Conservation (phyloP, 768 basidiomycete species). For the Saitozyma sp. region DNA sequence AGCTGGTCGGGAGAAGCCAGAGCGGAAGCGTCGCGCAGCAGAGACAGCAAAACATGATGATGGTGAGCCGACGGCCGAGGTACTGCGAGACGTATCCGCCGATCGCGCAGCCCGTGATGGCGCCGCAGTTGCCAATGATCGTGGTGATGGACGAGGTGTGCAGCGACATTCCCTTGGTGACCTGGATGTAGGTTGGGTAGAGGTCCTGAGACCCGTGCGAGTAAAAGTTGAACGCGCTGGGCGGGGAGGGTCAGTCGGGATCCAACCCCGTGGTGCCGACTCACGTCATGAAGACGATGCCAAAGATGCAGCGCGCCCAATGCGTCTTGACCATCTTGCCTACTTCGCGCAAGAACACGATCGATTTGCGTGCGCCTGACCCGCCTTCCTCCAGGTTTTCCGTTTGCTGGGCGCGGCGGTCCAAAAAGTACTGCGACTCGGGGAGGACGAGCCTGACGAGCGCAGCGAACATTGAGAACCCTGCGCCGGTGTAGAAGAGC, state of each 20-base stretch:
- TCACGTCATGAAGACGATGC: conserved; percentile 68
- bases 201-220: conserved; percentile 56
- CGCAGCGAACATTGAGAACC: conserved; percentile 67
- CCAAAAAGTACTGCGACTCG: conserved; percentile 70
- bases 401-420: conserved; percentile 13
- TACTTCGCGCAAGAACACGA: conserved; percentile 69
- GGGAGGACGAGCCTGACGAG: conserved; percentile 65
- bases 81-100: conserved; percentile 72
- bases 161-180: conserved; percentile 60
- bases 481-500: conserved; percentile 74
- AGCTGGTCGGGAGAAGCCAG: conserved; percentile 74
- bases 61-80: conserved; percentile 72
- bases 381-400: conserved; percentile 36
- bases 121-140: conserved; percentile 63
- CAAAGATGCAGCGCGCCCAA: conserved; percentile 59
- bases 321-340: conserved; percentile 67
- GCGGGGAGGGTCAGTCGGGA: too few species aligned
- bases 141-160: conserved; percentile 69
- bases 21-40: conserved; percentile 53
- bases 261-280: neutral
- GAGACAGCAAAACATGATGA: conserved; percentile 23
- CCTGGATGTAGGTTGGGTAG: conserved; percentile 49
- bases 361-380: conserved; percentile 58
- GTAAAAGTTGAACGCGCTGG: conserved; percentile 65
- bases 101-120: conserved; percentile 59